A percentile compares a stretch with the other conserved stretches of the same genome.
Evolutionary conservation across 2,329 filamentous ascomycete genomes (phyloP).

Genomic region (Dactylellina drechsleri): DNA sequence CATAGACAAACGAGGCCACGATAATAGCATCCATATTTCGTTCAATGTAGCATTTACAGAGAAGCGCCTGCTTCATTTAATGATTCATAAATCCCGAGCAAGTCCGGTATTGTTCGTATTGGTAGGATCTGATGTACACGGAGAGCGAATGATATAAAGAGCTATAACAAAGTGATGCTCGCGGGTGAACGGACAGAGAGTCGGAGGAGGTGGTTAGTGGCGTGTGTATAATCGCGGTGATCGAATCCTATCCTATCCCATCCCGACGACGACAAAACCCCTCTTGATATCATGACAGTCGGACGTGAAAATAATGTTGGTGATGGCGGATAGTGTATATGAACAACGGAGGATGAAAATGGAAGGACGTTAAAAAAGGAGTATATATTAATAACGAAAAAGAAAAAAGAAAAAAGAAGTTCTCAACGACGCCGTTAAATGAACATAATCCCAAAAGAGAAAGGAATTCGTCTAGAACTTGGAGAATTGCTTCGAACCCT

Average conservation of each 20-base stretch:
- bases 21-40: too few relatives aligned
- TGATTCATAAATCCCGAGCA: conserved; percentile 14
- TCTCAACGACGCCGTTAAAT: conserved; percentile 55
- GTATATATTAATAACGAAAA: conserved; percentile 52
- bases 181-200: conserved; percentile 9
- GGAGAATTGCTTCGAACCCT: conserved; percentile 95
- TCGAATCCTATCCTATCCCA: background rate
- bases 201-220: background rate
- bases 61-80: too few relatives aligned
- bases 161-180: conserved; percentile 19
- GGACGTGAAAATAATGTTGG: conserved; percentile 14
- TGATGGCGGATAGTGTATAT: conserved; percentile 23
- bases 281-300: conserved; percentile 35
- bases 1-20: too few relatives aligned
- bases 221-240: conserved; percentile 20
- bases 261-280: conserved; percentile 25
- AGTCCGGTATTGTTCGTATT: conserved; percentile 22
- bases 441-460: conserved; percentile 54
- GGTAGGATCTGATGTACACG: conserved; percentile 43
- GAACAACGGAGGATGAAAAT: conserved; percentile 14
- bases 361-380: conserved; percentile 4
- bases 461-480: conserved; percentile 80
- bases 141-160: conserved; percentile 13
- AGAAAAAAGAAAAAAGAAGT: conserved; percentile 29
- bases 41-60: too few relatives aligned